phyloP scores from a whole-genome alignment of 2,329 filamentous ascomycete genomes.

The Simplicillium aogashimaense region DNA sequence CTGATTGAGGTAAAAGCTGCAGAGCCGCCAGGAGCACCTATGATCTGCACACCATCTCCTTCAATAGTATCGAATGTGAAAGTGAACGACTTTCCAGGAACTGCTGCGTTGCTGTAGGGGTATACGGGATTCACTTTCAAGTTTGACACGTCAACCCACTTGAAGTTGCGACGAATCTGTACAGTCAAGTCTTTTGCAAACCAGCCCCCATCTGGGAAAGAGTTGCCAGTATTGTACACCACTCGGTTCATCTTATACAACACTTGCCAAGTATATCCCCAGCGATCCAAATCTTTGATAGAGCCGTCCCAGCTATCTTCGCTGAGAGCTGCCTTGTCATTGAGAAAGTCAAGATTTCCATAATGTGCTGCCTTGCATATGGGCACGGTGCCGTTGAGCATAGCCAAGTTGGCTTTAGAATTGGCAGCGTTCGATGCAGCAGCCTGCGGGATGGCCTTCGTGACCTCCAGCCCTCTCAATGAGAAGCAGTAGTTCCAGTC shows the following conservation, averaged over 20 bases:
- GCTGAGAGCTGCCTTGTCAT: slow-evolving; percentile 1
- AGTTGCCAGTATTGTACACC: slow-evolving; percentile 1
- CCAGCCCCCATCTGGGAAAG: slow-evolving; percentile 4
- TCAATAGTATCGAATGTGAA: slow-evolving; percentile 1
- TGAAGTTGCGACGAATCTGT: slow-evolving; percentile 1
- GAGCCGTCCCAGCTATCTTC: slow-evolving; percentile 5
- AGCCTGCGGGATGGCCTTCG: neutral
- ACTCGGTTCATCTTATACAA: slow-evolving; percentile 3
- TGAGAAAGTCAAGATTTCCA: slow-evolving; percentile 3
- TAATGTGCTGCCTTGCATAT: slow-evolving; percentile 5
- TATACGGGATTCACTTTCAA: neutral
- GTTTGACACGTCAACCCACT: neutral
- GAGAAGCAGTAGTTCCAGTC: slow-evolving; percentile 4
- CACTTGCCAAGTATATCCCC: slow-evolving; percentile 3
- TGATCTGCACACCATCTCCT: slow-evolving; percentile 4
- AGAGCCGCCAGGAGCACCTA: slow-evolving; percentile 3
- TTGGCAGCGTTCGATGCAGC: neutral
- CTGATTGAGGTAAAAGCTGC: slow-evolving; percentile 3
- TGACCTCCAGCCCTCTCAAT: neutral
- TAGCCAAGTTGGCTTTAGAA: neutral
- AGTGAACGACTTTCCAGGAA: neutral
- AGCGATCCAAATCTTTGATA: slow-evolving; percentile 4
- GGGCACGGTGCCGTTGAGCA: neutral
- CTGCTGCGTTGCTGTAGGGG: neutral
- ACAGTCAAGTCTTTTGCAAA: slow-evolving; percentile 2